phyloP scores from a whole-genome alignment of 331 rosid species.

The Malus hybrid region DNA sequence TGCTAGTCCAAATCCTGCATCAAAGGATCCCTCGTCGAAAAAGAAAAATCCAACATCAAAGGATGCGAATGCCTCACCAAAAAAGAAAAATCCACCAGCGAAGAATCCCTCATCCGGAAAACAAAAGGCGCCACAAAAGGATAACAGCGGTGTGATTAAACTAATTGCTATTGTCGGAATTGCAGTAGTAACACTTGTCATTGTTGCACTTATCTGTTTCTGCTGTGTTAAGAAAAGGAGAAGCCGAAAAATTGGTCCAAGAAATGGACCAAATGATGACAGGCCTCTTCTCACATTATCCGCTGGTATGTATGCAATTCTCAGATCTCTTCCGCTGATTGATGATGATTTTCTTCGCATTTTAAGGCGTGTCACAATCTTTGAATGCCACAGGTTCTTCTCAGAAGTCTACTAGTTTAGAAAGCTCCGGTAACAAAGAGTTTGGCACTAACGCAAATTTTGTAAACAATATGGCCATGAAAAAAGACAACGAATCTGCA shows the following conservation, averaged over 20 bases:
- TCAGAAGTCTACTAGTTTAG: conserved; percentile 34
- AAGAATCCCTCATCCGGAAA: not conserved
- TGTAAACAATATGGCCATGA: conserved; percentile 16
- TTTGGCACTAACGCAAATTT: conserved; percentile 12
- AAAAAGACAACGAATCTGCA: conserved; percentile 23
- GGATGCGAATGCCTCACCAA: not conserved
- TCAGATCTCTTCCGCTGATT: conserved; percentile 5
- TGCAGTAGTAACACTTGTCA: conserved; percentile 19
- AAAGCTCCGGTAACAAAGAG: conserved; percentile 27
- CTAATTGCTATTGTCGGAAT: conserved; percentile 4
- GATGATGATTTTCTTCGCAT: not conserved
- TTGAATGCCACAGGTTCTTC: conserved; percentile 44
- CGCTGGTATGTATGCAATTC: conserved; percentile 48
- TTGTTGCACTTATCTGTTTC: conserved; percentile 22
- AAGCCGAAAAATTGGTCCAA: conserved; percentile 14
- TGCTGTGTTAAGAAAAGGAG: conserved; percentile 30
- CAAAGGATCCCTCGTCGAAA: not conserved
- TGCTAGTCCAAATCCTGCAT: not conserved
- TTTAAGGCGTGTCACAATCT: conserved; percentile 4
- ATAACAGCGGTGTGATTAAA: not conserved
- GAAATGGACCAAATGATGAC: conserved; percentile 31
- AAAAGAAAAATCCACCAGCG: not conserved
- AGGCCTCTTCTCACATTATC: conserved; percentile 41
- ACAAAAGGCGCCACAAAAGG: not conserved
- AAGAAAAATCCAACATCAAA: not conserved